Base-by-base conservation (phyloP, 2,329 filamentous ascomycete genomes). In the Ophiostoma populinum region DNA sequence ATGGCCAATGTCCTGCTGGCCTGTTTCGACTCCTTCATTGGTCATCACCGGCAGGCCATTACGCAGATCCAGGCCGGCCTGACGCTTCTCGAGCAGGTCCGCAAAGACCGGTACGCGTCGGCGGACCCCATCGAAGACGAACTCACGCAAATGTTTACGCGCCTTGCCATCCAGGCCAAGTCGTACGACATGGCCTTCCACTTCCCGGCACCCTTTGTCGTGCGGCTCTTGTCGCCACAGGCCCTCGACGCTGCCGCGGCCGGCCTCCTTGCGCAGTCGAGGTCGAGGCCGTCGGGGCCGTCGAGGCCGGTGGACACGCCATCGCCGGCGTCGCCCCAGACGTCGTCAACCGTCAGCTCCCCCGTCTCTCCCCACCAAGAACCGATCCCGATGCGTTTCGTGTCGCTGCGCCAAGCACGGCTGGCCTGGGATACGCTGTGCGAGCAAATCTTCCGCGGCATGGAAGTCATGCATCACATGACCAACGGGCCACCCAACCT, bases 131-230 rank as follows among this genome's bases (percentile, higher is more conserved):
- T 69, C 6, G 67, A 72, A 42, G 61, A 68, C 34, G 71, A 75
- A 45, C 57, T 76, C 18, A 58, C 70, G 6, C 66, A 70, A 33
- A 74, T 75, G 56, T 75, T 75, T 44, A 73, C 66, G 2, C 62
- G 71, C 5, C 56, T 75, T 2, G 70, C 69, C 3, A 71, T 75
- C 28, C 71, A 75, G 48, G 71, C 71, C 28, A 76, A 75, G 47
- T 74, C 70, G 1, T 76, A 76, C 47, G 71, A 75, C 45, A 70
- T 75, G 68, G 71, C 71, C 21, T 76, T 75, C 46, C 71, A 76
- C 48, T 75, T 75, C 40, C 70, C 70, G 1, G 59, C 70, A 20
- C 70, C 70, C 1, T 72, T 64, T 37, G 69, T 75, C 6, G 67
- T 75, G 40, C 61, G 60, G 6, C 55, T 69, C 8, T 61, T 59